phyloP scores from a whole-genome alignment of 108 stramenopile genomes.

The Aureococcus anophagefferens region DNA sequence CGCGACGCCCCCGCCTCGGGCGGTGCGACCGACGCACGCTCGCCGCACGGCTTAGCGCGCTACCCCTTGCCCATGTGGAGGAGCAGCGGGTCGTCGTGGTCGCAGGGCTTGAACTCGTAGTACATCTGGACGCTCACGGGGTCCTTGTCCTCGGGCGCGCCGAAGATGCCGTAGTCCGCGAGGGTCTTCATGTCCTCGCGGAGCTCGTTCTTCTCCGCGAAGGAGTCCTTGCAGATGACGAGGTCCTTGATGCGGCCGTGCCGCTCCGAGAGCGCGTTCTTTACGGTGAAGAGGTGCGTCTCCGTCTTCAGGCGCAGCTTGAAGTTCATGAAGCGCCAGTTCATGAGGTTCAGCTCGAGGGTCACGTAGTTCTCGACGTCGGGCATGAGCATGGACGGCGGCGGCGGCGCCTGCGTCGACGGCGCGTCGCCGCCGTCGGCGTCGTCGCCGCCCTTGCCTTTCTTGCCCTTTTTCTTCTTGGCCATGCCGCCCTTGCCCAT shows the following conservation, averaged over 20 bases:
- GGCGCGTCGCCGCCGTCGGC: too few relatives aligned
- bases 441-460: too few relatives aligned
- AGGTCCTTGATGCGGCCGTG: constrained; percentile 7
- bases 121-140: neutral
- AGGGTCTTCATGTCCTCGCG: constrained; percentile 13
- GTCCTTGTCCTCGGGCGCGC: neutral
- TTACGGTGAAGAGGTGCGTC: neutral
- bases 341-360: neutral
- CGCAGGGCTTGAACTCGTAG: neutral
- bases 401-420: too few relatives aligned
- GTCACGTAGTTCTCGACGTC: neutral
- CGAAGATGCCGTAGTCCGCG: constrained; percentile 7
- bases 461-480: too few relatives aligned
- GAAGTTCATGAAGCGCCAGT: neutral
- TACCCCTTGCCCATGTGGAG: neutral
- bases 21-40: too few relatives aligned
- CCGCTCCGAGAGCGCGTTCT: neutral
- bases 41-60: too few relatives aligned
- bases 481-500: too few relatives aligned
- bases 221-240: constrained; percentile 4
- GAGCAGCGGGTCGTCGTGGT: neutral
- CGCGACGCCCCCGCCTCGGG: too few relatives aligned
- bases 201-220: constrained; percentile 2
- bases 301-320: neutral
- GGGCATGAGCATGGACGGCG: neutral